Evolutionary conservation across 208 protist genomes (phyloP), one percentile per base, ranked within the genome.

Genomic region (Herpetomonas tarakana): DNA sequence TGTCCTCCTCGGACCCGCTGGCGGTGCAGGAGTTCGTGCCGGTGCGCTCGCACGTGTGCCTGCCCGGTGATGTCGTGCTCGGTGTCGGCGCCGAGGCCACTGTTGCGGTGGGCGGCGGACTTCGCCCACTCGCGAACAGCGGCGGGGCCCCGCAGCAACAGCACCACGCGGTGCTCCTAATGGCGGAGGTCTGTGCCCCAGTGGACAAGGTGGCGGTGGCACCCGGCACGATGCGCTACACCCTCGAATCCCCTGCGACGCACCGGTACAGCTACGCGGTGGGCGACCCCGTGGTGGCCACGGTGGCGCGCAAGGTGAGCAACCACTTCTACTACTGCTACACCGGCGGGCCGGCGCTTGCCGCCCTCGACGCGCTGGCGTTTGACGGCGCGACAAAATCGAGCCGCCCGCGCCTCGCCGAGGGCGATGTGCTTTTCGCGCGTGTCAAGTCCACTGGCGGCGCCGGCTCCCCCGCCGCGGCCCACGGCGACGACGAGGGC

Each of bases 301-400:
- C 81, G 14, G 65, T 96, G 3, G 66, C 69, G 26, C 71, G 71
- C 28, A 83, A 77, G 41, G 69, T 80, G 0, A 70, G 76, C 30
- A 47, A 67, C 49, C 75, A 68, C 55, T 80, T 77, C 50, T 93
- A 91, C 62, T 69, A 78, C n/a, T 86, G 76, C 52, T 82, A 86
- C 65, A 83, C 79, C 19, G 84, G 74, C 9, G 76, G 76, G 22
- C 25, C 69, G 0, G 31, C 68, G 2, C 52, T 81, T 3, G 86
- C 77, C 21, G 71, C 82, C 49, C 72, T 96, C 25, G 84, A 91
- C 57, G 80, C 76, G 6, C 51, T 92, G 4, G 75, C 73, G 52
- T 96, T 96, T 51, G 89, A 96, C 47, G 89, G 89, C 22, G 89
- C 89, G 14, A 93, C 83, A 2, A 93, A 93, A 61, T 62, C 76